Conservation (phyloP, 1,284 basidiomycete species). For the Moniliophthora roreri region DNA sequence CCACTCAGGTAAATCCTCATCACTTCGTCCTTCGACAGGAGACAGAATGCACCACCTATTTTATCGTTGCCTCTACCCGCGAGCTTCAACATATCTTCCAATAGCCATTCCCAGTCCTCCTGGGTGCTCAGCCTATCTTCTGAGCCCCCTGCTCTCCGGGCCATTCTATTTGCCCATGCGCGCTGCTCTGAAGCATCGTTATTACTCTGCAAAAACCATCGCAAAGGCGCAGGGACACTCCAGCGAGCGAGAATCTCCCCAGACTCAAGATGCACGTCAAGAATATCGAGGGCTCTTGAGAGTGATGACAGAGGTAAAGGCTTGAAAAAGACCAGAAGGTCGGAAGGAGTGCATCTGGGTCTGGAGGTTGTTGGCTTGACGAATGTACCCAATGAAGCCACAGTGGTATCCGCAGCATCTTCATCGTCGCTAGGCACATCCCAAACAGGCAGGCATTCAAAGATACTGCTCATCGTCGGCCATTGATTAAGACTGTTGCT, state of each 20-base stretch:
- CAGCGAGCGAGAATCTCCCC: slow-evolving; percentile 89
- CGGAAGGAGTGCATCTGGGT: slow-evolving; percentile 59
- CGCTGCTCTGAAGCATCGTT: slow-evolving; percentile 68
- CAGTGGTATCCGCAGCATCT: slow-evolving; percentile 77
- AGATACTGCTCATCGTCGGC: slow-evolving; percentile 85
- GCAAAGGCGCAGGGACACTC: slow-evolving; percentile 76
- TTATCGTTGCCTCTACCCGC: slow-evolving; percentile 63
- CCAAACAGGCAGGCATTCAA: slow-evolving; percentile 94
- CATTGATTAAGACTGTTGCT: slow-evolving; percentile 70
- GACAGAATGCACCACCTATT: slow-evolving; percentile 75
- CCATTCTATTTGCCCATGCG: slow-evolving; percentile 86
- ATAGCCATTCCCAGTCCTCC: slow-evolving; percentile 82
- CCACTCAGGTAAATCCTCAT: slow-evolving; percentile 82
- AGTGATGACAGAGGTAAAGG: slow-evolving; percentile 73
- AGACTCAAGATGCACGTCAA: slow-evolving; percentile 92
- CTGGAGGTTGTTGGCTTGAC: slow-evolving; percentile 71
- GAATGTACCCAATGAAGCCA: slow-evolving; percentile 77
- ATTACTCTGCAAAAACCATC: slow-evolving; percentile 84
- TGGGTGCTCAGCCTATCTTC: slow-evolving; percentile 55
- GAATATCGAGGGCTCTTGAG: slow-evolving; percentile 81
- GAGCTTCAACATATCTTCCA: slow-evolving; percentile 89
- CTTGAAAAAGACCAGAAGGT: slow-evolving; percentile 80
- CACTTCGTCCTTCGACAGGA: slow-evolving; percentile 71
- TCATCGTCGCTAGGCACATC: slow-evolving; percentile 56
- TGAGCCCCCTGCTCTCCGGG: slow-evolving; percentile 64